Evolutionary conservation across 768 basidiomycete genomes (phyloP), one percentile per base, ranked within the genome.

Genomic region (Pisolithus tinctorius): DNA sequence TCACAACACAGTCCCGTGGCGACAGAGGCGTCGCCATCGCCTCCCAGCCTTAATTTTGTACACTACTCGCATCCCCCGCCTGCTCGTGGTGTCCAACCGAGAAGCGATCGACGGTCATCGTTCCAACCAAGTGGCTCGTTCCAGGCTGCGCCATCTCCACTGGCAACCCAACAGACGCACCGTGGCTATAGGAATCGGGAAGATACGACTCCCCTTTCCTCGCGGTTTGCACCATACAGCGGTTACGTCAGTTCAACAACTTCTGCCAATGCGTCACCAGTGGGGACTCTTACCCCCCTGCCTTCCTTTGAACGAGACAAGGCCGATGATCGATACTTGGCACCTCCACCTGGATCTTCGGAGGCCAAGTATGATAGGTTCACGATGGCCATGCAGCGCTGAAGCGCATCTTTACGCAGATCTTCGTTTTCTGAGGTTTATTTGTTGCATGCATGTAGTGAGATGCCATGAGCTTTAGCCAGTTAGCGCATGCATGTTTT

Each of bases 1-100:
- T 67, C 74, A 45, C 75, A 75, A 36, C 65, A 80, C 42, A 69
- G 73, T 48, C 71, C 72, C 44, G 64, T 74, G 51, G 62, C 63
- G 36, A 60, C 63, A 29, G 64, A 67, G 47, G 79, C 82, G 1
- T 85, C 84, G 16, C 84, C 85, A 17, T 84, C 85, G n/a, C 85
- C 86, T 16, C 81, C 82, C 5, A 70, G 64, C 47, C 65, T 79
- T 65, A 79, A 69, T 53, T 86, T 84, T 65, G 74, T 79, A 40
- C 81, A 83, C 51, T 86, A 86, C 56, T 71, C 63, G 61, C 57
- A 66, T 62, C 58, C 71, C 58, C 55, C 67, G 31, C 54, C 67
- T 57, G 62, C 71, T 62, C 60, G 67, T 46, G 57, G 60, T 56
- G 49, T 65, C 58, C 46, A 66, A 36, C 27, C 48, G 40, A 68